Evolutionary conservation across 1,284 basidiomycete genomes (phyloP).

Genomic region (Austroboletus rostrupii): DNA sequence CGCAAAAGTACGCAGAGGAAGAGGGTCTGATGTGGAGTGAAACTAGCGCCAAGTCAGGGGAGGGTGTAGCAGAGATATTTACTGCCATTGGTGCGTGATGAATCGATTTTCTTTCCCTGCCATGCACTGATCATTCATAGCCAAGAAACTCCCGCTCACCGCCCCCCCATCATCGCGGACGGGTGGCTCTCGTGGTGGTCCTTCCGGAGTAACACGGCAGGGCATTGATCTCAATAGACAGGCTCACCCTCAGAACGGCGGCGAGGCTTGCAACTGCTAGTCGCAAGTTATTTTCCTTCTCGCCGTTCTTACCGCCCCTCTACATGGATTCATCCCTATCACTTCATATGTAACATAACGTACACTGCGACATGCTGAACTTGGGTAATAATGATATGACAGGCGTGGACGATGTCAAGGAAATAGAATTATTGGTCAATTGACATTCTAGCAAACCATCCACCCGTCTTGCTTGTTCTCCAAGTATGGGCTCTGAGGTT

Average conservation of each 20-base stretch:
- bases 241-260: slow-evolving; percentile 41
- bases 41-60: slow-evolving; percentile 92
- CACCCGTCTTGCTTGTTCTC: too few species aligned
- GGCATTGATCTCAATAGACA: slow-evolving; percentile 77
- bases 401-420: slow-evolving; percentile 8
- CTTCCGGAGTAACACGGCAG: slow-evolving; percentile 40
- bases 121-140: slow-evolving; percentile 36
- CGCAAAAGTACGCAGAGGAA: slow-evolving; percentile 90
- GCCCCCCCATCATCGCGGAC: slow-evolving; percentile 61
- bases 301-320: slow-evolving; percentile 1
- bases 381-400: slow-evolving; percentile 22
- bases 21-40: slow-evolving; percentile 95
- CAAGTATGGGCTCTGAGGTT: too few species aligned
- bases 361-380: slow-evolving; percentile 29
- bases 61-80: slow-evolving; percentile 88
- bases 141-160: slow-evolving; percentile 78
- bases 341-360: slow-evolving; percentile 30
- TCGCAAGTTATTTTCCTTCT: slow-evolving; percentile 2
- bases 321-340: slow-evolving; percentile 11
- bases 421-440: neutral
- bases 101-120: neutral
- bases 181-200: slow-evolving; percentile 43
- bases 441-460: too few species aligned
- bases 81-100: slow-evolving; percentile 66
- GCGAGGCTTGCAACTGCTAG: slow-evolving; percentile 76